Evolutionary conservation across 768 basidiomycete genomes (phyloP).

Genomic region (Roridomyces roridus): DNA sequence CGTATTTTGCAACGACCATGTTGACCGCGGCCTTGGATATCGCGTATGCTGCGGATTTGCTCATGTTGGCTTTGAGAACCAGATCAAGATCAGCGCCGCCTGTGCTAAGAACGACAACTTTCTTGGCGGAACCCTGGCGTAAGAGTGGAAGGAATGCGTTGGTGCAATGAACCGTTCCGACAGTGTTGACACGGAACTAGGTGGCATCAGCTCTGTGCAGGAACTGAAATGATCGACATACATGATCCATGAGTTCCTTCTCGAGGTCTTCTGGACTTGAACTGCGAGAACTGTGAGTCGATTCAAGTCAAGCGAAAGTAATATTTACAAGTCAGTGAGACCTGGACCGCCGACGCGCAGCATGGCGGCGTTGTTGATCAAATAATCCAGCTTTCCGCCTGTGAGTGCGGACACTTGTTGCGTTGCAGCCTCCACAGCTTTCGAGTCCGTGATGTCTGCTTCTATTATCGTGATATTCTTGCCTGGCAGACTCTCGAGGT

Average conservation of each 20-base stretch:
- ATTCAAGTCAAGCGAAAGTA: background rate
- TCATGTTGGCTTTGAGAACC: slow-evolving; percentile 20
- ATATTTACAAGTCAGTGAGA: background rate
- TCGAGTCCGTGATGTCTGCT: slow-evolving; percentile 5
- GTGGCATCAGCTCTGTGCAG: too few species aligned
- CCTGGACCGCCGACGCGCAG: background rate
- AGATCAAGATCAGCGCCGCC: slow-evolving; percentile 37
- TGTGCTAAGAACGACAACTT: slow-evolving; percentile 39
- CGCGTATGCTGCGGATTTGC: slow-evolving; percentile 31
- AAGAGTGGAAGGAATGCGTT: slow-evolving; percentile 15
- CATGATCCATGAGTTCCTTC: slow-evolving; percentile 1
- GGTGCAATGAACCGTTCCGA: slow-evolving; percentile 3
- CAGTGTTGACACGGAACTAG: slow-evolving; percentile 5
- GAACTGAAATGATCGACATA: background rate
- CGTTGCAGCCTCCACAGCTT: slow-evolving; percentile 2
- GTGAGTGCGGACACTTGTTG: background rate
- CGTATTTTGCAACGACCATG: slow-evolving; percentile 43
- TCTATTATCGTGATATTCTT: slow-evolving; percentile 7
- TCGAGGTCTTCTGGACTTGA: background rate
- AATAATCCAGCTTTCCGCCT: background rate
- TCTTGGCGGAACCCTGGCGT: slow-evolving; percentile 33
- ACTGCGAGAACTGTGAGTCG: background rate
- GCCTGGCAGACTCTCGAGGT: background rate
- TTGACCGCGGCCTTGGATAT: slow-evolving; percentile 45
- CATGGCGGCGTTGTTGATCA: slow-evolving; percentile 8